phyloP scores from a whole-genome alignment of 352 stramenopile genomes.

The Globisporangium canariense region DNA sequence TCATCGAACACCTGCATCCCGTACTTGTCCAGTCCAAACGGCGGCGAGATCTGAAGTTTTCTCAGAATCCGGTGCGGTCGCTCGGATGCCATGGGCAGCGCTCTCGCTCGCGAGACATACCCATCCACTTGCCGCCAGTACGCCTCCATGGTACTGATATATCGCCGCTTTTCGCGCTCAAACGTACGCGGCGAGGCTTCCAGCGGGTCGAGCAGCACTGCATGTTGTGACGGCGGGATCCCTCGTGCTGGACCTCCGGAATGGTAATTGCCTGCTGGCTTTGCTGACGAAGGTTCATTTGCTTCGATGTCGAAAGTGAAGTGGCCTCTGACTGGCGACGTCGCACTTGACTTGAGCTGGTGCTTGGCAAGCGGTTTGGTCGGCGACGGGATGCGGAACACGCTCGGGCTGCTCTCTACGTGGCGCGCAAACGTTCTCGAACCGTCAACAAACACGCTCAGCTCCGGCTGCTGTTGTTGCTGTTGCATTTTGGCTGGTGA shows the following conservation, averaged over 20 bases:
- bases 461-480: slow-evolving; percentile 14
- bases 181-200: slow-evolving; percentile 65
- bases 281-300: not conserved
- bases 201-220: slow-evolving; percentile 40
- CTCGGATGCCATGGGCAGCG: slow-evolving; percentile 61
- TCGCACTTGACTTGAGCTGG: slow-evolving; percentile 17
- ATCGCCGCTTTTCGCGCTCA: slow-evolving; percentile 71
- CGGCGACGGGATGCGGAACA: slow-evolving; percentile 55
- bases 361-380: slow-evolving; percentile 28
- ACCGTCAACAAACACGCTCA: slow-evolving; percentile 52
- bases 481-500: not conserved
- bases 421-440: slow-evolving; percentile 61
- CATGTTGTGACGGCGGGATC: slow-evolving; percentile 20
- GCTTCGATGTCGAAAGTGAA: slow-evolving; percentile 45
- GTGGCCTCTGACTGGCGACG: slow-evolving; percentile 21
- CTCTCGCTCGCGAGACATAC: slow-evolving; percentile 46
- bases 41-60: slow-evolving; percentile 66
- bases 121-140: slow-evolving; percentile 82
- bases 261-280: not conserved
- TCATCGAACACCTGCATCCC: slow-evolving; percentile 55
- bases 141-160: slow-evolving; percentile 75
- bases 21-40: slow-evolving; percentile 36
- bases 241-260: not conserved
- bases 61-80: slow-evolving; percentile 58
- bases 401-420: slow-evolving; percentile 55